phyloP scores from a whole-genome alignment of 768 basidiomycete species.

The Pholiota molesta region DNA sequence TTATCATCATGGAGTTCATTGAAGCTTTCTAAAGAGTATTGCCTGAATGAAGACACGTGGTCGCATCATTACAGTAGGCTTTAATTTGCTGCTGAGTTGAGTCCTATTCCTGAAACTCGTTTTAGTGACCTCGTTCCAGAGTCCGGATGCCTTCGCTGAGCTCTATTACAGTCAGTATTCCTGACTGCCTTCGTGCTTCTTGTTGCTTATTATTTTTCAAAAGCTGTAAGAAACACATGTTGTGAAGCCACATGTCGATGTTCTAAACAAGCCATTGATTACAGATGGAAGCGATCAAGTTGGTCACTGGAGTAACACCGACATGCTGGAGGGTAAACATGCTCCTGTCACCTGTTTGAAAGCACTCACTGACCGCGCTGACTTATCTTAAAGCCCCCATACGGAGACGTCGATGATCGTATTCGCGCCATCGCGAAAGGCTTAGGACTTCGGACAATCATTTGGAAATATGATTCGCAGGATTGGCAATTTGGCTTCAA shows the following conservation, averaged over 20 bases:
- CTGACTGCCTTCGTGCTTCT: neutral
- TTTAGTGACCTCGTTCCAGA: conserved; percentile 60
- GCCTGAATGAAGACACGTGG: conserved; percentile 46
- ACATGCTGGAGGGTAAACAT: conserved; percentile 60
- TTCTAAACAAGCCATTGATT: neutral
- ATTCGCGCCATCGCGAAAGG: conserved; percentile 70
- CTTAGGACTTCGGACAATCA: conserved; percentile 69
- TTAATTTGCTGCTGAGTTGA: neutral
- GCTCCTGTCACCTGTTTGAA: neutral
- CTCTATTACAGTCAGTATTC: conserved; percentile 65
- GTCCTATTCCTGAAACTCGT: neutral
- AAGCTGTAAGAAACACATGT: conserved; percentile 22
- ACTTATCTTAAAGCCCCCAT: conserved; percentile 51
- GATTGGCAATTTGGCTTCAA: conserved; percentile 71
- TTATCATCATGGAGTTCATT: neutral
- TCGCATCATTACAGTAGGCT: conserved; percentile 59
- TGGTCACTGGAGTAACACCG: conserved; percentile 59
- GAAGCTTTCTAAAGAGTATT: neutral
- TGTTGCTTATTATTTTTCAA: neutral
- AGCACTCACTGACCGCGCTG: neutral
- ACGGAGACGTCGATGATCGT: conserved; percentile 74
- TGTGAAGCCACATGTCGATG: neutral
- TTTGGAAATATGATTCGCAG: conserved; percentile 71
- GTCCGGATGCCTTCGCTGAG: conserved; percentile 74
- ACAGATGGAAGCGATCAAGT: conserved; percentile 56